Conservation (phyloP, 495 filamentous ascomycete species). For the Extremus antarcticus region DNA sequence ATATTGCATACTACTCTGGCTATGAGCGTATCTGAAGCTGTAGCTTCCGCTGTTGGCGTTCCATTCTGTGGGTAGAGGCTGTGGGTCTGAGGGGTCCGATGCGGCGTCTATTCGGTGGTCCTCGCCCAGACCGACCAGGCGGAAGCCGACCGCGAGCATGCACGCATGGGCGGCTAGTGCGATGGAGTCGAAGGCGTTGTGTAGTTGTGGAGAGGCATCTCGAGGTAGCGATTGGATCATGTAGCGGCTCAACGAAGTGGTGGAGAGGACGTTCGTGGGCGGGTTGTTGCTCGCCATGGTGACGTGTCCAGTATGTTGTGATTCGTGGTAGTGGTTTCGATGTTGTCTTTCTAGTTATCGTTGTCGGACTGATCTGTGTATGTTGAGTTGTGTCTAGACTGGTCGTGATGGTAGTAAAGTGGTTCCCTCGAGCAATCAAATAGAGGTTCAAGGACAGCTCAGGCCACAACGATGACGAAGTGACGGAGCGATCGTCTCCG, state of each 20-base stretch:
- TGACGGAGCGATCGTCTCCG: too few relatives aligned
- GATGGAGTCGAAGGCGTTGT: slow-evolving; percentile 70
- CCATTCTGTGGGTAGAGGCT: slow-evolving; percentile 65
- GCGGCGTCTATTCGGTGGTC: slow-evolving; percentile 52
- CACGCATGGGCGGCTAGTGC: slow-evolving; percentile 77
- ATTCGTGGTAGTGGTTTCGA: neutral
- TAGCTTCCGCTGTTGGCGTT: slow-evolving; percentile 55
- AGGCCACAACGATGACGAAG: neutral
- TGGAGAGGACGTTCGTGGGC: slow-evolving; percentile 26
- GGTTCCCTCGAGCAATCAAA: too few relatives aligned
- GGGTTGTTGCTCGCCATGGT: slow-evolving; percentile 8
- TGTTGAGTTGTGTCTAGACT: too few relatives aligned
- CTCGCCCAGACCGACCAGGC: slow-evolving; percentile 71
- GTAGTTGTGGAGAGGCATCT: slow-evolving; percentile 47
- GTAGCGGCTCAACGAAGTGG: slow-evolving; percentile 23
- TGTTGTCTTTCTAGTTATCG: neutral
- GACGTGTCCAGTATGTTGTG: too few relatives aligned
- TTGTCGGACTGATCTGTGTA: too few relatives aligned
- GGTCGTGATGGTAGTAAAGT: too few relatives aligned
- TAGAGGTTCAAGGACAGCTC: neutral
- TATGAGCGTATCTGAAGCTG: slow-evolving; percentile 78
- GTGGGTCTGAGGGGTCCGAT: slow-evolving; percentile 34
- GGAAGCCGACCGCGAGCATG: slow-evolving; percentile 70
- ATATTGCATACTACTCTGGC: slow-evolving; percentile 79
- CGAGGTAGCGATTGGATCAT: slow-evolving; percentile 49